Evolutionary conservation across 176 grass and related monocot species (phyloP).

Genomic region (Pharus latifolius): DNA sequence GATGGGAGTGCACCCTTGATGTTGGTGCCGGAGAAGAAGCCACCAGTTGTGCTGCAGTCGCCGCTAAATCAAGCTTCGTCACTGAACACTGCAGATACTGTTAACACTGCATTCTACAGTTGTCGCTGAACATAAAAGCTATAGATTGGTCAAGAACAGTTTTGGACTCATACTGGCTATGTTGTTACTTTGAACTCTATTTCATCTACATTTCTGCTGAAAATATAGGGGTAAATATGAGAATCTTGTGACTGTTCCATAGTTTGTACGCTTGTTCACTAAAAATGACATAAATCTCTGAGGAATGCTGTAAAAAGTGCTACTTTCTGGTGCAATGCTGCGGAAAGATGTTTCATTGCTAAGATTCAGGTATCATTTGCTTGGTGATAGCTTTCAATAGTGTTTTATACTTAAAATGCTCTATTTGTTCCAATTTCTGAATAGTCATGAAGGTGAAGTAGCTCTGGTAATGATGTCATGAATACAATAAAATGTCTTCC

Average conservation of each 20-base stretch:
- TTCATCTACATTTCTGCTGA: neutral
- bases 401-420: too few species aligned
- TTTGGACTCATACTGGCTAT: neutral
- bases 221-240: neutral
- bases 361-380: neutral
- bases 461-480: neutral
- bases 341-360: neutral
- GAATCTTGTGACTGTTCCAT: neutral
- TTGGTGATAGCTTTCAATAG: neutral
- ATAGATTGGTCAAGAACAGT: neutral
- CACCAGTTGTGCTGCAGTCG: slow-evolving; percentile 26
- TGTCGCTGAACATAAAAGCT: slow-evolving; percentile 7
- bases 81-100: slow-evolving; percentile 26
- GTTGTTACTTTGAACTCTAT: neutral
- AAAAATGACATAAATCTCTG: neutral
- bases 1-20: slow-evolving; percentile 36
- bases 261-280: neutral
- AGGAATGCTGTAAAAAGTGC: neutral
- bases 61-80: slow-evolving; percentile 24
- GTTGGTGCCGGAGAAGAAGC: slow-evolving; percentile 42
- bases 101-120: slow-evolving; percentile 38
- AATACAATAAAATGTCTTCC: neutral
- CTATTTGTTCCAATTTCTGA: neutral
- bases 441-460: neutral
- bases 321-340: neutral